Evolutionary conservation across 2,329 filamentous ascomycete species (phyloP).

Genomic region (Setomelanomma holmii): DNA sequence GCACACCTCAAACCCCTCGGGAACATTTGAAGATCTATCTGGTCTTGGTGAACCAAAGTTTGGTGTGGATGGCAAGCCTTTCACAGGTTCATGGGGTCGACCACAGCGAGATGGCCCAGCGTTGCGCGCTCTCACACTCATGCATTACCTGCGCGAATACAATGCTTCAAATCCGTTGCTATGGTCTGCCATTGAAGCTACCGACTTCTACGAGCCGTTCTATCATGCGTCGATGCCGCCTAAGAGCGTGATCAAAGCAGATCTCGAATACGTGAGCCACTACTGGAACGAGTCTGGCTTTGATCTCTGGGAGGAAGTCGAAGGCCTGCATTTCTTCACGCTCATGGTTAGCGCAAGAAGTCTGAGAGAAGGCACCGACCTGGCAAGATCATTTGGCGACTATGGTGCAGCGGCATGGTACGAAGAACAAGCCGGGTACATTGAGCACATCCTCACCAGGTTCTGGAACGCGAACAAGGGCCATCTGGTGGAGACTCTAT

Average conservation of each 20-base stretch:
- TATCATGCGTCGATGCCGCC: slow-evolving; percentile 48
- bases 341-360: slow-evolving; percentile 48
- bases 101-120: slow-evolving; percentile 56
- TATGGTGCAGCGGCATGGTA: slow-evolving; percentile 50
- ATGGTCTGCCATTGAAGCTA: slow-evolving; percentile 34
- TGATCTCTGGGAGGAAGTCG: slow-evolving; percentile 56
- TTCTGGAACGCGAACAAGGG: slow-evolving; percentile 49
- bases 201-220: slow-evolving; percentile 42
- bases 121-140: slow-evolving; percentile 52
- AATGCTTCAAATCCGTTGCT: slow-evolving; percentile 49
- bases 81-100: slow-evolving; percentile 50
- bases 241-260: slow-evolving; percentile 53
- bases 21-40: slow-evolving; percentile 43
- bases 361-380: slow-evolving; percentile 42
- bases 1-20: slow-evolving; percentile 49
- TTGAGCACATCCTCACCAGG: slow-evolving; percentile 41
- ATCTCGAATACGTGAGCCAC: slow-evolving; percentile 54
- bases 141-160: slow-evolving; percentile 50
- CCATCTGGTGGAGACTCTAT: slow-evolving; percentile 47
- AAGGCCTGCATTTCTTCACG: slow-evolving; percentile 53
- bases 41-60: slow-evolving; percentile 56
- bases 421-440: slow-evolving; percentile 42
- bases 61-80: slow-evolving; percentile 47
- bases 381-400: slow-evolving; percentile 46
- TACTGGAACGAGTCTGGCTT: slow-evolving; percentile 53